These are phyloP conservation scores for Erythrophleum fordii DNA, from an alignment of 306 rosid genomes.

Conservation along the genomic window DNA sequence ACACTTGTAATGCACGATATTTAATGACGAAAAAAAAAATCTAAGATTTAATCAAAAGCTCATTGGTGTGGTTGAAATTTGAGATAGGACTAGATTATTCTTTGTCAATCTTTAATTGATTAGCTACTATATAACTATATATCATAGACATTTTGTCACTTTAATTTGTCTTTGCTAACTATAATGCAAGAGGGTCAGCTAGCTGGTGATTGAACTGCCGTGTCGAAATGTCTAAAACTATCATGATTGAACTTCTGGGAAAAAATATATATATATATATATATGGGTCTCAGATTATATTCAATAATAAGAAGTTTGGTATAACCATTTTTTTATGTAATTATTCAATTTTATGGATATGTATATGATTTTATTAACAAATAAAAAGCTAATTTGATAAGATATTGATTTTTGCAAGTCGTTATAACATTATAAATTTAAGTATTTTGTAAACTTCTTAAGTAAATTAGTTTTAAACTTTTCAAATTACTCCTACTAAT, in stretches of 20 bases:
- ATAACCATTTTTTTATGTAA: neutral
- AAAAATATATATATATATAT: no score
- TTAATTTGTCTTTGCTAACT: neutral
- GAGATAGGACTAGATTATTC: neutral
- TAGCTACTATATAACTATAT: no score
- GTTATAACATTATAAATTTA: neutral
- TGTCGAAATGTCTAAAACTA: neutral
- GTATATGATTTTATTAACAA: neutral
- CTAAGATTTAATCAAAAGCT: neutral
- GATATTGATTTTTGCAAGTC: neutral
- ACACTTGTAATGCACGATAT: constrained; percentile 28
- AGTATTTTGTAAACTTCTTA: neutral
- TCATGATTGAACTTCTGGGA: neutral
- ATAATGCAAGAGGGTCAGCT: neutral
- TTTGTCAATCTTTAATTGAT: neutral
- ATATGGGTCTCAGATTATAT: neutral
- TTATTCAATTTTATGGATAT: neutral
- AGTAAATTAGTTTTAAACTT: neutral
- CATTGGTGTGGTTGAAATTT: neutral
- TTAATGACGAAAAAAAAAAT: neutral
- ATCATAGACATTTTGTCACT: neutral
- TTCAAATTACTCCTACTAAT: neutral
- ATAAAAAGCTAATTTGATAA: neutral
- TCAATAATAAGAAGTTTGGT: neutral
- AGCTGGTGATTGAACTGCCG: neutral